Evolutionary conservation across 257 asterid genomes (phyloP), one percentile per base, ranked within the genome.

Genomic region (Oldenlandia corymbosa): DNA sequence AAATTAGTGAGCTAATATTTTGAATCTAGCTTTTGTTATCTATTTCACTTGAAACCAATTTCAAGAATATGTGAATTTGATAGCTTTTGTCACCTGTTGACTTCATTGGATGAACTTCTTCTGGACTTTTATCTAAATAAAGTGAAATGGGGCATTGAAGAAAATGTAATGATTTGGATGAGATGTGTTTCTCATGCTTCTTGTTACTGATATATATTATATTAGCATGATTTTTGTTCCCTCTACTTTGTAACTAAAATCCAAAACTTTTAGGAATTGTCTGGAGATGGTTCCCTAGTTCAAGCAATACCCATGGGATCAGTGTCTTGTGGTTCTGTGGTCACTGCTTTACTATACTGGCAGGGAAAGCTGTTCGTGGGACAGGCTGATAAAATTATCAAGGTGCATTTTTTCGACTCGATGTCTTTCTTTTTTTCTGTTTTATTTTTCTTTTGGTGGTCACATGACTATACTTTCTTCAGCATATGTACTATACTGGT

Each of bases 301-400:
- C 84, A 86, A 27, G 82, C 73, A 27, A 37, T 73, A n/a, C 67
- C 76, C 10, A 21, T 73, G 26, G 95, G 95, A 64, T 75, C 92
- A 34, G 69, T 88, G 34, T 52, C 83, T 27, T 79, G 87, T 66
- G 76, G 75, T 73, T 85, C 96, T 46, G 75, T 82, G 7, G 55
- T 86, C 71, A 83, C 95, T 23, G 65, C 82, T 67, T 77, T 91
- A 36, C 7, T 74, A 64, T 82, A 85, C 76, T 73, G 83, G 81
- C 68, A 85, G 39, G 96, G 87, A 75, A 91, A 86, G 79, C 79
- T 91, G 46, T 75, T 83, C 58, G 86, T 71, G 43, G 96, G 93
- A 62, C 95, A 81, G 71, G 87, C 95, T 54, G 84, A 91, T 71
- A 59, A 79, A 71, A 74, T 50, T 31, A 77, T 84, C 70, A 91